Evolutionary conservation across 768 basidiomycete genomes (phyloP), one percentile per base, ranked within the genome.

Genomic region (Mycena leptocephala): DNA sequence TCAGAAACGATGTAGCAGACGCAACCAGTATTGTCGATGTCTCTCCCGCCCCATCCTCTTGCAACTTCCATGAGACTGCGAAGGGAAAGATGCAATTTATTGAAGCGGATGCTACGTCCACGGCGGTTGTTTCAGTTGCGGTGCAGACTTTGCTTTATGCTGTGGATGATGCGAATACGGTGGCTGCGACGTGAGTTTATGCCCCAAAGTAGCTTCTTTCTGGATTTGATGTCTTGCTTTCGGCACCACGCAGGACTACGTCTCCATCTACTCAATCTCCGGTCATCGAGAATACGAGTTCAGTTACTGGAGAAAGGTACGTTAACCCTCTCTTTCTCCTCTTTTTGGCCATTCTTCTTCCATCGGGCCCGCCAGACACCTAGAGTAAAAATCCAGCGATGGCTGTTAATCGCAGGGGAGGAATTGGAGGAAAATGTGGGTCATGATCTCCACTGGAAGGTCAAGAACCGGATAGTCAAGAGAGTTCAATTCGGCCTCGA

Each of bases 1-100:
- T 51, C 61, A 71, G 70, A 71, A 71, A 71, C 70, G 61, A 71
- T 71, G 70, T 71, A 51, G 70, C 70, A 63, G 70, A 71, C 33
- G 70, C 70, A 37, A 71, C 70, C 58, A 30, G 53, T 26, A 71
- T 71, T 24, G 70, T 20, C 35, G 61, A 71, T 62, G 70, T 53
- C 28, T 71, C 63, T 59, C 70, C 70, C 20, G 70, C 61, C 59
- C 70, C 70, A 48, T 63, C 70, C 16, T 71, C 20, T 55, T 71
- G 70, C 70, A 53, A 71, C 46, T 71, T 71, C 43, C 70, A 71
- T 71, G 22, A 24, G 35, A 71, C 70, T 71, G 70, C 70, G 59
- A 71, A 48, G 48, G 70, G 70, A 63, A 71, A 71, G 59, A 71
- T 71, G 70, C 70, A 63, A 71, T 71, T 59, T 24, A 62, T 71